A percentile compares a stretch with the other conserved stretches of the same genome.
Evolutionary conservation across 2,329 filamentous ascomycete species (phyloP).

Genomic region (Zymoseptoria passerinii): DNA sequence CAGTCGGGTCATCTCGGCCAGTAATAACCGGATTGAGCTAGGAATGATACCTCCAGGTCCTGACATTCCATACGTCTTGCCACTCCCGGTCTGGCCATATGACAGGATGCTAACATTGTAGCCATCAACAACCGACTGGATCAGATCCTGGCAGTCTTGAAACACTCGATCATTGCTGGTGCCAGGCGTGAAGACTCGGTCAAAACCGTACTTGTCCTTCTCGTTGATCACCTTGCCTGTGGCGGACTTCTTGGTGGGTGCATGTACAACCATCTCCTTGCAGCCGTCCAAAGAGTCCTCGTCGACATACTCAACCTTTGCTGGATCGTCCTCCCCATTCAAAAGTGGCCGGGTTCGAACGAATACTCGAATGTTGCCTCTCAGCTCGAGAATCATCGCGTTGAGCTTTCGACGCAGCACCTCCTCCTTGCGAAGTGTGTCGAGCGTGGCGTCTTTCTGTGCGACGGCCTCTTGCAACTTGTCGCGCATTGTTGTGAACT

Average conservation of each 20-base stretch:
- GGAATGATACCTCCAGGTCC: slow-evolving; percentile 90
- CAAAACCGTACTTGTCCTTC: slow-evolving; percentile 80
- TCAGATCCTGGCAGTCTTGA: slow-evolving; percentile 90
- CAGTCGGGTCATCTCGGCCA: slow-evolving; percentile 72
- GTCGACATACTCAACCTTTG: slow-evolving; percentile 73
- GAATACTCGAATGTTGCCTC: slow-evolving; percentile 97
- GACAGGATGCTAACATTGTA: slow-evolving; percentile 99
- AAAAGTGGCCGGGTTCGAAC: slow-evolving; percentile 80
- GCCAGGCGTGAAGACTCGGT: slow-evolving; percentile 76
- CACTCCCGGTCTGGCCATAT: slow-evolving; percentile 93
- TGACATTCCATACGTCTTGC: slow-evolving; percentile 96
- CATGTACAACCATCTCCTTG: slow-evolving; percentile 76
- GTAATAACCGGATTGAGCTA: slow-evolving; percentile 85
- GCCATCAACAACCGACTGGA: slow-evolving; percentile 90
- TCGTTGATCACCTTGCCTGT: slow-evolving; percentile 69
- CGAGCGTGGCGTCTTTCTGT: slow-evolving; percentile 59
- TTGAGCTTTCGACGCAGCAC: slow-evolving; percentile 83
- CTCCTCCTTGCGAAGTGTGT: slow-evolving; percentile 85
- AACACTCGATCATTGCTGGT: slow-evolving; percentile 82
- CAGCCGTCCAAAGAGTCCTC: slow-evolving; percentile 59
- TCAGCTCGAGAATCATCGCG: slow-evolving; percentile 95
- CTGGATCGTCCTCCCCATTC: slow-evolving; percentile 53
- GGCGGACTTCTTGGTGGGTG: slow-evolving; percentile 75
- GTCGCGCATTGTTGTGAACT: slow-evolving; percentile 73
- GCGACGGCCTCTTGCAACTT: slow-evolving; percentile 69